Evolutionary conservation across 2,329 filamentous ascomycete genomes (phyloP).

Genomic region (Penicillium sp.): DNA sequence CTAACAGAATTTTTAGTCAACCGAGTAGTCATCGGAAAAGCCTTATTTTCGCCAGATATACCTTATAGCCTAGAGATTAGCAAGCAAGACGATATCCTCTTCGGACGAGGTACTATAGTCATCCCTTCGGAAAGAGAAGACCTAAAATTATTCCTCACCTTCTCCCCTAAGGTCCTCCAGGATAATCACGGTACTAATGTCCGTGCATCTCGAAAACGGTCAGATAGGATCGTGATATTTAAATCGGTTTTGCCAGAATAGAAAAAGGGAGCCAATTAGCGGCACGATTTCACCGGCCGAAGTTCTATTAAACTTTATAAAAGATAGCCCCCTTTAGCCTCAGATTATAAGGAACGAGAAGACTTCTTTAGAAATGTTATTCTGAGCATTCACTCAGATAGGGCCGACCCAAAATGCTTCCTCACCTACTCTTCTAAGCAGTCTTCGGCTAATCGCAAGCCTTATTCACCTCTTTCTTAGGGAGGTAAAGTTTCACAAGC

Average conservation of each 20-base stretch:
- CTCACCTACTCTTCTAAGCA: slow-evolving; percentile 4
- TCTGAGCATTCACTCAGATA: slow-evolving; percentile 3
- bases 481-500: too few relatives aligned
- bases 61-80: slow-evolving; percentile 5
- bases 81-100: slow-evolving; percentile 4
- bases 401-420: slow-evolving; percentile 12
- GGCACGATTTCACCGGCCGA: neutral
- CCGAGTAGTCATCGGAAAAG: slow-evolving; percentile 3
- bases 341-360: slow-evolving; percentile 8
- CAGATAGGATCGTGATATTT: slow-evolving; percentile 1
- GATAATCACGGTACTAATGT: neutral
- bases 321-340: slow-evolving; percentile 6
- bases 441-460: slow-evolving; percentile 6
- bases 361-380: slow-evolving; percentile 5
- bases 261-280: slow-evolving; percentile 3
- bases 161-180: slow-evolving; percentile 1
- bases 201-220: neutral
- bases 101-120: slow-evolving; percentile 7
- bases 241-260: neutral
- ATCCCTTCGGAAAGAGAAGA: slow-evolving; percentile 1
- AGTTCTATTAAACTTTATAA: slow-evolving; percentile 10
- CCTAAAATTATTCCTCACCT: slow-evolving; percentile 7
- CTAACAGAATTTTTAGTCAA: slow-evolving; percentile 5
- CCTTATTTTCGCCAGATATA: slow-evolving; percentile 6
- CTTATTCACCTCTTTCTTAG: slow-evolving; percentile 4